Evolutionary conservation across 164 flowering plant species (phyloP).

Genomic region (Kalanchoe fedtschenkoi): DNA sequence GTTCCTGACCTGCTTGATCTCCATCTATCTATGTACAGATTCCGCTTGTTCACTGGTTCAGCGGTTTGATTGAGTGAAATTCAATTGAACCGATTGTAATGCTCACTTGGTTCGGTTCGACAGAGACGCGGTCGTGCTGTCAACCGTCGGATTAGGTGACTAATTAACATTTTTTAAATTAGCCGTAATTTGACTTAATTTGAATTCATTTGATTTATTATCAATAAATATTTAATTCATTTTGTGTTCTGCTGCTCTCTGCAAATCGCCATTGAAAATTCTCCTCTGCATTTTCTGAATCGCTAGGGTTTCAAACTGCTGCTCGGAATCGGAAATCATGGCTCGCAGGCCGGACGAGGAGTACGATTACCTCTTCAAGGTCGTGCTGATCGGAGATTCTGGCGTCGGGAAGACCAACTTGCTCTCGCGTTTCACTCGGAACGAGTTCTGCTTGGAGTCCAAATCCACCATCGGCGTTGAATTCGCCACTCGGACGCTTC

Average conservation of each 20-base stretch:
- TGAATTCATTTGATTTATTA: not conserved
- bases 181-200: too few relatives aligned
- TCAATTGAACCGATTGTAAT: too few relatives aligned
- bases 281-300: not conserved
- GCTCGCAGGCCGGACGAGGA: conserved; percentile 51
- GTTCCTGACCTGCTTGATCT: not conserved
- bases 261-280: not conserved
- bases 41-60: too few relatives aligned
- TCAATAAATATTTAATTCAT: not conserved
- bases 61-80: too few relatives aligned
- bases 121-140: too few relatives aligned
- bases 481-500: conserved; percentile 66
- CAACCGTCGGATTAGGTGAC: too few relatives aligned
- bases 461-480: conserved; percentile 76
- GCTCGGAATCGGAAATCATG: conserved; percentile 10
- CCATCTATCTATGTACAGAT: not conserved
- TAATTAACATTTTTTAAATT: too few relatives aligned
- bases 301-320: not conserved
- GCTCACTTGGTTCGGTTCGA: too few relatives aligned
- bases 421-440: conserved; percentile 51
- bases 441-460: conserved; percentile 67
- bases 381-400: conserved; percentile 43
- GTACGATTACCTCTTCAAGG: conserved; percentile 55
- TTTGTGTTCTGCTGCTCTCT: not conserved
- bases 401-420: conserved; percentile 38